Evolutionary conservation across 768 basidiomycete genomes (phyloP).

Genomic region (Hygrophorus russula): DNA sequence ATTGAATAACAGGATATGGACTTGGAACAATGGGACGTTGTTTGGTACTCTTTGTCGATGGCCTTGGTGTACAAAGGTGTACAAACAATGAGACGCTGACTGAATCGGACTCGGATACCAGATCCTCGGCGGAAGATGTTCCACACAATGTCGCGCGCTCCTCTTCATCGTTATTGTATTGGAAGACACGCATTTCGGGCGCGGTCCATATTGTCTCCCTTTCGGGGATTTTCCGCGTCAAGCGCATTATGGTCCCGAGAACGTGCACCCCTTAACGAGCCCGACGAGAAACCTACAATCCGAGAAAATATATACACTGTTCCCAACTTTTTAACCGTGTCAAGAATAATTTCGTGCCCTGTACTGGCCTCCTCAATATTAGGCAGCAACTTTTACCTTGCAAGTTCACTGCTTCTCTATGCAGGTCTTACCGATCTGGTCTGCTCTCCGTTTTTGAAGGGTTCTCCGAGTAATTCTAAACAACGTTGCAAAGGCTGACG

Average conservation of each 20-base stretch:
- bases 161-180: no score
- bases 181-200: no score
- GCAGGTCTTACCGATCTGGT: slow-evolving; percentile 93
- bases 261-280: slow-evolving; percentile 4
- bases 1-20: no score
- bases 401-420: slow-evolving; percentile 77
- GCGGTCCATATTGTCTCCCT: no score
- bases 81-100: no score
- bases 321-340: slow-evolving; percentile 82
- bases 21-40: no score
- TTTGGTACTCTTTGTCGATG: no score
- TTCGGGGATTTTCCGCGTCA: no score
- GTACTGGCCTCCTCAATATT: slow-evolving; percentile 86
- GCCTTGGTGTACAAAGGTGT: no score
- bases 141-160: no score
- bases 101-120: no score
- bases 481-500: slow-evolving; percentile 57
- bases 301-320: slow-evolving; percentile 91
- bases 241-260: neutral
- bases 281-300: slow-evolving; percentile 21
- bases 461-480: slow-evolving; percentile 8
- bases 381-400: slow-evolving; percentile 66
- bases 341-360: slow-evolving; percentile 84
- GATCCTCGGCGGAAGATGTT: no score
- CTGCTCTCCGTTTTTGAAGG: slow-evolving; percentile 17